Evolutionary conservation across 2,329 filamentous ascomycete genomes (phyloP).

Genomic region (Aspergillus ochraceoroseus): DNA sequence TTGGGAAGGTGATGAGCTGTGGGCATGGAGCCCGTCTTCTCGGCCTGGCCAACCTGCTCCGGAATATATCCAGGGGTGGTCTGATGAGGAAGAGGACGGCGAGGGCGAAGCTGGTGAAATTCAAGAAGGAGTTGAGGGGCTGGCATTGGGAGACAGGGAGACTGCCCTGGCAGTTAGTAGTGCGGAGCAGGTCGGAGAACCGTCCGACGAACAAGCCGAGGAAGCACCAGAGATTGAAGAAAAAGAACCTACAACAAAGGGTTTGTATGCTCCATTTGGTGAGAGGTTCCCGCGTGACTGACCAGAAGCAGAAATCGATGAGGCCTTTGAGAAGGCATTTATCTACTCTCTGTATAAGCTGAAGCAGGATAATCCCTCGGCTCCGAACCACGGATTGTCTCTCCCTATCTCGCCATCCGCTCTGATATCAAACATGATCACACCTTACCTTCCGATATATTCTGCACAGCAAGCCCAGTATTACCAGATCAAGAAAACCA

Average conservation of each 20-base stretch:
- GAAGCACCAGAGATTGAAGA: conserved; percentile 38
- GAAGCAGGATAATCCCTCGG: conserved; percentile 51
- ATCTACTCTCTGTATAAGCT: conserved; percentile 58
- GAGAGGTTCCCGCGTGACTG: too few species aligned
- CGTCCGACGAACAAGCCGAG: conserved; percentile 20
- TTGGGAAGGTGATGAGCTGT: conserved; percentile 66
- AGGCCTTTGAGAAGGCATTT: conserved; percentile 61
- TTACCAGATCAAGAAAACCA: conserved; percentile 65
- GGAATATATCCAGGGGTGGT: conserved; percentile 51
- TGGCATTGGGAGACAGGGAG: conserved; percentile 33
- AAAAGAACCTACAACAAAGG: conserved; percentile 54
- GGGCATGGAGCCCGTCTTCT: conserved; percentile 56
- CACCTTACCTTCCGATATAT: conserved; percentile 61
- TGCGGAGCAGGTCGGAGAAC: conserved; percentile 18
- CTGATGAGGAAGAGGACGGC: conserved; percentile 28
- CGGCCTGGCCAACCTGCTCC: conserved; percentile 52
- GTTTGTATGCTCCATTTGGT: conserved; percentile 40
- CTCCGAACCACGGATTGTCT: conserved; percentile 52
- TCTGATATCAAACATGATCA: conserved; percentile 59
- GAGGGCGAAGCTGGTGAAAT: conserved; percentile 39
- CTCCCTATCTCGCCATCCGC: conserved; percentile 61
- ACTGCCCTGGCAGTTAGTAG: conserved; percentile 9
- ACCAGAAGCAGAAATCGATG: conserved; percentile 57
- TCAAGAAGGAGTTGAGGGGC: conserved; percentile 42
- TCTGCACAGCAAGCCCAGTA: conserved; percentile 52